These are phyloP conservation scores for Boletus vinaceobasis DNA, from an alignment of 768 basidiomycete genomes.

Conservation along the genomic window DNA sequence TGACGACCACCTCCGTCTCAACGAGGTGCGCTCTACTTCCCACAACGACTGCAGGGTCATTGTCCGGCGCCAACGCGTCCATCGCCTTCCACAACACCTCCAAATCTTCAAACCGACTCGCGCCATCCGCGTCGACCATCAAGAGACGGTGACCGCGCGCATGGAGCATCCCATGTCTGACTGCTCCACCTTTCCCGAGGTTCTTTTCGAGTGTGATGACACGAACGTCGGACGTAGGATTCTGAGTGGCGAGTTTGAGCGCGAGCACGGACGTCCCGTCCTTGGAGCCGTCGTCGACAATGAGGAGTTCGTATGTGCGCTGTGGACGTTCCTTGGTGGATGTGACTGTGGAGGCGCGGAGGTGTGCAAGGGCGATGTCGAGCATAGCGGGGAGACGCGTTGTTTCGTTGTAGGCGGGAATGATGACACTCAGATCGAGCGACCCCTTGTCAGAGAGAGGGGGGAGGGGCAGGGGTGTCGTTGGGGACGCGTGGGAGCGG, in stretches of 20 bases:
- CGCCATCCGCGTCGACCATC: constrained; percentile 95
- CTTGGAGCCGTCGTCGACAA: constrained; percentile 86
- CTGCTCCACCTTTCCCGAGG: constrained; percentile 90
- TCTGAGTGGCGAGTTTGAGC: constrained; percentile 56
- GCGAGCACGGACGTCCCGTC: constrained; percentile 72
- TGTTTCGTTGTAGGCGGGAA: constrained; percentile 91
- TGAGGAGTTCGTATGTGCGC: constrained; percentile 67
- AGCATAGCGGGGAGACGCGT: constrained; percentile 86
- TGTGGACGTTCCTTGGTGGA: constrained; percentile 3
- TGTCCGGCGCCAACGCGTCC: constrained; percentile 53
- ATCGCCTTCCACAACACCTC: constrained; percentile 75
- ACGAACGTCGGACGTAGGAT: constrained; percentile 61
- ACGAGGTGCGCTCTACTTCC: constrained; percentile 94
- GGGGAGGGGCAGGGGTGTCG: constrained; percentile 53
- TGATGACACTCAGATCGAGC: constrained; percentile 74
- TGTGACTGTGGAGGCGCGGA: constrained; percentile 33
- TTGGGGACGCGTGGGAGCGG: constrained; percentile 52
- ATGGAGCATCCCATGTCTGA: constrained; percentile 87
- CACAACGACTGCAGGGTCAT: constrained; percentile 63
- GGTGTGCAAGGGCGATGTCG: constrained; percentile 63
- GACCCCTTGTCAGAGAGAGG: constrained; percentile 52
- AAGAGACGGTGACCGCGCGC: constrained; percentile 73
- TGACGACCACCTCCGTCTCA: constrained; percentile 88
- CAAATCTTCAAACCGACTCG: constrained; percentile 82
- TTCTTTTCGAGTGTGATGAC: constrained; percentile 79